Evolutionary conservation across 192 early-diverging fungal genomes (phyloP).

Genomic region (Coemansia sp.): DNA sequence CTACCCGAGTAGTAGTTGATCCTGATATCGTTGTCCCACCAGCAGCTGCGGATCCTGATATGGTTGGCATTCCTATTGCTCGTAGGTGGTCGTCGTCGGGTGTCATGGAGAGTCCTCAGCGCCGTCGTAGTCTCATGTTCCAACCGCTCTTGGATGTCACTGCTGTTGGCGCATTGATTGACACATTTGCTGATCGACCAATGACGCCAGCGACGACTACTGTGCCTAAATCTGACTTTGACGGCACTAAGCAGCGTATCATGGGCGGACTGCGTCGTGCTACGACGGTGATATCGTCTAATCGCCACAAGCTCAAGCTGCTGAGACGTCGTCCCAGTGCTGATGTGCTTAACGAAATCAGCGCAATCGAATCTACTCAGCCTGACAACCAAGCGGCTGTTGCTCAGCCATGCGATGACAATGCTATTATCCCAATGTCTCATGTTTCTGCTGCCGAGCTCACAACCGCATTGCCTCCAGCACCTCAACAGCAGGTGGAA

Average conservation of each 20-base stretch:
- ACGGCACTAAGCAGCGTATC: not conserved
- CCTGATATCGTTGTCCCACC: not conserved
- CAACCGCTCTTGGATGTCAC: constrained; percentile 40
- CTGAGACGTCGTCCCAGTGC: not conserved
- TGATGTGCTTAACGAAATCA: not conserved
- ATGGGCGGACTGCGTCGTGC: constrained; percentile 33
- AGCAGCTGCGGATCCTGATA: no score
- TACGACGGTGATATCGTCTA: not conserved
- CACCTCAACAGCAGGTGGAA: not conserved
- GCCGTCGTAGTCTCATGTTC: constrained; percentile 51
- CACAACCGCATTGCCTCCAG: not conserved
- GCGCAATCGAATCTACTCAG: not conserved
- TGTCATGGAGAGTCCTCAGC: constrained; percentile 20
- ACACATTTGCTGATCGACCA: constrained; percentile 14
- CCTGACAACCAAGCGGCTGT: not conserved
- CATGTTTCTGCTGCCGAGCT: not conserved
- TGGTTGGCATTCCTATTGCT: not conserved
- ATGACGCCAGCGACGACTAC: not conserved
- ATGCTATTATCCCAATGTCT: not conserved
- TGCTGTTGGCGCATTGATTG: constrained; percentile 41
- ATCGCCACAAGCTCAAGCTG: not conserved
- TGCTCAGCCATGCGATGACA: not conserved
- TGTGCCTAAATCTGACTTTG: not conserved
- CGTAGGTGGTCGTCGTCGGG: not conserved
- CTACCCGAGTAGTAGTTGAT: not conserved